These are phyloP conservation scores for Stentor coeruleus DNA, from an alignment of 73 alveolate genomes.

Conservation along the genomic window DNA sequence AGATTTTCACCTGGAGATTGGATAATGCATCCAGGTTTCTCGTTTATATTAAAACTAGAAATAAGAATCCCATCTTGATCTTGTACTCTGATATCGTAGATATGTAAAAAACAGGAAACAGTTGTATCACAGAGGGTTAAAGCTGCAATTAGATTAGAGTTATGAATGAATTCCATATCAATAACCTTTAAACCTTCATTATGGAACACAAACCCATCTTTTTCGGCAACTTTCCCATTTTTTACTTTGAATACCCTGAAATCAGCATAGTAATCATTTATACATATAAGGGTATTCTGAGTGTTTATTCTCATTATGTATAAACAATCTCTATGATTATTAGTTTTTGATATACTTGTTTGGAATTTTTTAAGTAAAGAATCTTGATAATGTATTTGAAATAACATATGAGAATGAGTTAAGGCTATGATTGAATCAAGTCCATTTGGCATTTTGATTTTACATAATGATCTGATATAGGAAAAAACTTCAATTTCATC, in stretches of 20 bases:
- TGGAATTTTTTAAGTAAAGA: too few relatives aligned
- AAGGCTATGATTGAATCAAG: not conserved
- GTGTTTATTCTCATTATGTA: not conserved
- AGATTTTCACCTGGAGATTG: not conserved
- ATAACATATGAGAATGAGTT: not conserved
- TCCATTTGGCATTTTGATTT: not conserved
- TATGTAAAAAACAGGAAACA: not conserved
- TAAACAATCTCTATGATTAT: too few relatives aligned
- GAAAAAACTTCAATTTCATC: not conserved
- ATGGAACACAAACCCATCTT: too few relatives aligned
- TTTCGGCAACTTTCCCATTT: not conserved
- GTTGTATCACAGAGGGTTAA: not conserved
- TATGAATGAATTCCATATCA: not conserved
- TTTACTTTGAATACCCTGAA: not conserved
- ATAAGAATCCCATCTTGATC: too few relatives aligned
- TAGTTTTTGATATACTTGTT: not conserved
- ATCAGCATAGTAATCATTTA: not conserved
- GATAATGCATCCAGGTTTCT: slow-evolving; percentile 3
- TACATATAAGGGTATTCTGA: not conserved
- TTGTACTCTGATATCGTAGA: too few relatives aligned
- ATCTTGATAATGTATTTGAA: not conserved
- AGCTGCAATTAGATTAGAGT: too few relatives aligned
- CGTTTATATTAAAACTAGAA: too few relatives aligned
- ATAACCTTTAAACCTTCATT: not conserved
- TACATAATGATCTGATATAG: not conserved